Base-by-base conservation (phyloP, 768 basidiomycete genomes). In the Leccinum fibrillosum region DNA sequence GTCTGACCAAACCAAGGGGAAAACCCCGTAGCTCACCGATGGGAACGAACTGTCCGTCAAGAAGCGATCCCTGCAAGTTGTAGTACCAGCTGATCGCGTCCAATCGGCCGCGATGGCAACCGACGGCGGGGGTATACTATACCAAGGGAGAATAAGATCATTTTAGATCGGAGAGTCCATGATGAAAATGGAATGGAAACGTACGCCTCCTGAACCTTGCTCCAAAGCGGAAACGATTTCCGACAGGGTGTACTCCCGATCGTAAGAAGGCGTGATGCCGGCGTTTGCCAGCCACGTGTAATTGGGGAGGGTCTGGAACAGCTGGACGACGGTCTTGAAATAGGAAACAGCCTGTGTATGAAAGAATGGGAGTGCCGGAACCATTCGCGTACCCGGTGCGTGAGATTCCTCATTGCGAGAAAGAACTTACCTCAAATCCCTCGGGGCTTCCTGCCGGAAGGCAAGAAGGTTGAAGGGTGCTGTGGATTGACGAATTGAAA, bases 221-320 rank as follows among this genome's bases (percentile, higher is more conserved):
- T 81, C 77, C 35, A 90, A 70, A 1, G 87, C 89, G 45, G 77
- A 65, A 8, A 77, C 75, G 32, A 90, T 67, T 4, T 78, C 69
- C 4, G 79, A 71, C 17, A 88, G 76, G 0, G 82, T 84, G 70
- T 84, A 84, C 0, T 84, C 86, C 57, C 69, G 70, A 54, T 72
- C 74, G 4, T 71, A 67, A 5, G 80, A 80, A 2, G 92, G 92
- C 5, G 81, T 82, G 64, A 94, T 93, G n/a, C 89, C 90, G 10
- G 79, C 85, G n/a, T 80, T 73, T 7, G 76, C 73, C 26, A 94
- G 83, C 83, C 83, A 90, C 11, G 81, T 76, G 72, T 85, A 92
- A 3, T 92, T 92, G 0, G 90, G 88, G 19, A 92, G 82, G 2
- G 77, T 77, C 82, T 82, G 65, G 77, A 86, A 88, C 19, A 88